Evolutionary conservation across 345 rosid species (phyloP).

Genomic region (Eutrema heterophyllum): DNA sequence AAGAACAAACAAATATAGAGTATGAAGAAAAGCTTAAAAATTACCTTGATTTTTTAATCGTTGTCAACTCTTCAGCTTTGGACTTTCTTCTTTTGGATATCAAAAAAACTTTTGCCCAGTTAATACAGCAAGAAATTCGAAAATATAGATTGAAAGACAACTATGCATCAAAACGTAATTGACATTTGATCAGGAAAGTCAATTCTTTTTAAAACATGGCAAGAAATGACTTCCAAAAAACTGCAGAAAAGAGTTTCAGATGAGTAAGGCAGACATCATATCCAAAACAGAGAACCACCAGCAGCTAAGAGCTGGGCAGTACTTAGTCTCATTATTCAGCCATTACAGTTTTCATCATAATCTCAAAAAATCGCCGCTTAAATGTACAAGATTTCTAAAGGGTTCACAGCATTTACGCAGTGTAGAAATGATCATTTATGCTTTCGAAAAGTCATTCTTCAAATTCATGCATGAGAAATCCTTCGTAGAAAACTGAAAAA

Average conservation of each 20-base stretch:
- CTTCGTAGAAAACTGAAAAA: background rate
- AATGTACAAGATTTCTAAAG: background rate
- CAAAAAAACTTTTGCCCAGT: background rate
- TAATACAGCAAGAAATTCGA: background rate
- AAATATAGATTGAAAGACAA: background rate
- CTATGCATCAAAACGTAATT: background rate
- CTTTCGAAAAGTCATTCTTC: background rate
- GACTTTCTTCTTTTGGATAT: conserved; percentile 12
- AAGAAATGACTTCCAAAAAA: background rate
- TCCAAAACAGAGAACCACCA: conserved; percentile 42
- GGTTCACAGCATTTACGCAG: background rate
- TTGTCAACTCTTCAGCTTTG: conserved; percentile 16
- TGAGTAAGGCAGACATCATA: conserved; percentile 71
- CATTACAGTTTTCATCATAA: conserved; percentile 43
- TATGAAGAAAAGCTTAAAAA: background rate
- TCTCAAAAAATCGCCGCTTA: background rate
- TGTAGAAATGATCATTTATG: background rate
- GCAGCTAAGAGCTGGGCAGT: conserved; percentile 54
- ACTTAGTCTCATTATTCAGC: conserved; percentile 37
- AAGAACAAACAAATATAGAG: conserved; percentile 6
- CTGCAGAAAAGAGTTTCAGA: conserved; percentile 41
- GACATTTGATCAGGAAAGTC: conserved; percentile 18
- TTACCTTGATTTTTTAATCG: background rate
- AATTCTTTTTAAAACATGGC: conserved; percentile 12
- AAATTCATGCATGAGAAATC: background rate